These are phyloP conservation scores for Microsporum ferrugineum DNA, from an alignment of 2,329 filamentous ascomycete genomes.

Conservation along the genomic window DNA sequence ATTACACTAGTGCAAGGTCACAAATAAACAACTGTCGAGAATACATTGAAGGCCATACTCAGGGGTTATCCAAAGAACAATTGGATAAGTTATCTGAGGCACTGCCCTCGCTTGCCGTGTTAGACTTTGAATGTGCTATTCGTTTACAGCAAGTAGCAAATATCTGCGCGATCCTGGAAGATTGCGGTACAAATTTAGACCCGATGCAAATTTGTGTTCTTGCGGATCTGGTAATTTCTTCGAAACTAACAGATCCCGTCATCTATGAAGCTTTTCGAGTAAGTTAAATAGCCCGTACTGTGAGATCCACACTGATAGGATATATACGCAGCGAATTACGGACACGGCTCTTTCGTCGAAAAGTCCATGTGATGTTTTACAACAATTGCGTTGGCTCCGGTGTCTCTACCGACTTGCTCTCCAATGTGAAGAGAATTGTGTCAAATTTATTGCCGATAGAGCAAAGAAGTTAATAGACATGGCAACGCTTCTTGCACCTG, in stretches of 20 bases:
- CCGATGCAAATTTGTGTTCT: background rate
- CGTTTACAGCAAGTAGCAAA: background rate
- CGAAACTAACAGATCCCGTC: background rate
- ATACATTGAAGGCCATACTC: slow-evolving; percentile 39
- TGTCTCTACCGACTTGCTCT: background rate
- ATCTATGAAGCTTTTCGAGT: background rate
- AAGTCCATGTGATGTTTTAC: background rate
- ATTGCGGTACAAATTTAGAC: background rate
- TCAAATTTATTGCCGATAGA: background rate
- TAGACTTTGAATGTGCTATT: background rate
- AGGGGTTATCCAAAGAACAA: slow-evolving; percentile 47
- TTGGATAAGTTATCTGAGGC: slow-evolving; percentile 34
- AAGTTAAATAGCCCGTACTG: background rate
- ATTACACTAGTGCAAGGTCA: slow-evolving; percentile 51
- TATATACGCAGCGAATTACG: background rate
- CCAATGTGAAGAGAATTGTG: background rate
- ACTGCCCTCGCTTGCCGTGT: background rate
- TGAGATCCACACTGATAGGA: background rate
- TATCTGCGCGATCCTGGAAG: background rate
- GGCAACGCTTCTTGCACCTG: background rate
- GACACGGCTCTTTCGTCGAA: background rate
- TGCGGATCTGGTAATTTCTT: background rate
- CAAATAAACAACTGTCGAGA: slow-evolving; percentile 48
- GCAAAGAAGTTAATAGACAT: background rate
- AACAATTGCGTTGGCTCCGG: background rate